Conservation (phyloP, 2,329 filamentous ascomycete genomes). For the Colletotrichum sojae region DNA sequence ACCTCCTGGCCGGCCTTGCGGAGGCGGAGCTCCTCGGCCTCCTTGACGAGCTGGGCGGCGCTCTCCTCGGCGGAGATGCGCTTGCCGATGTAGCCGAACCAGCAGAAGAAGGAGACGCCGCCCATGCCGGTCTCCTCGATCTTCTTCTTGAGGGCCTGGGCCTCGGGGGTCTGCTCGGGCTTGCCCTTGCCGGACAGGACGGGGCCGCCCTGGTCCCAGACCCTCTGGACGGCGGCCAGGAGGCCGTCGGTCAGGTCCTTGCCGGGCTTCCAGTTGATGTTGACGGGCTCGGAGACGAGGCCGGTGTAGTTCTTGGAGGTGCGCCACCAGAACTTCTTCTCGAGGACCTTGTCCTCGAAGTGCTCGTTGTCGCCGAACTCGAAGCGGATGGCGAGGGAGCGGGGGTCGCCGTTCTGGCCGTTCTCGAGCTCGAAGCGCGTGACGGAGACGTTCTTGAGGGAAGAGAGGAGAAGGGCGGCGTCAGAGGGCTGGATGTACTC, state of each 20-base stretch:
- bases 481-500: conserved; percentile 89
- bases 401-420: conserved; percentile 78
- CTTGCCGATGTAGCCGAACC: conserved; percentile 84
- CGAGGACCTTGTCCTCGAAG: conserved; percentile 82
- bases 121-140: conserved; percentile 74
- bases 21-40: conserved; percentile 68
- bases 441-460: conserved; percentile 79
- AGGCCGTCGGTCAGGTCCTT: conserved; percentile 89
- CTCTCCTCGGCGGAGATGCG: conserved; percentile 82
- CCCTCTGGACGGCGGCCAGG: conserved; percentile 78
- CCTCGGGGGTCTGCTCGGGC: conserved; percentile 57
- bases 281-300: conserved; percentile 89
- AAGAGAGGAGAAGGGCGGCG: conserved; percentile 77
- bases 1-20: conserved; percentile 66
- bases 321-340: conserved; percentile 95
- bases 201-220: conserved; percentile 67
- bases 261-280: conserved; percentile 88
- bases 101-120: conserved; percentile 86
- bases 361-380: conserved; percentile 86
- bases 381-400: conserved; percentile 83
- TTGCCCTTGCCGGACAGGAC: conserved; percentile 56
- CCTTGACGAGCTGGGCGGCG: conserved; percentile 70
- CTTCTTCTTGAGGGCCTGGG: conserved; percentile 67
- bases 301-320: conserved; percentile 78
- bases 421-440: conserved; percentile 81